Base-by-base conservation (phyloP, 768 basidiomycete genomes). In the Suillus subluteus region DNA sequence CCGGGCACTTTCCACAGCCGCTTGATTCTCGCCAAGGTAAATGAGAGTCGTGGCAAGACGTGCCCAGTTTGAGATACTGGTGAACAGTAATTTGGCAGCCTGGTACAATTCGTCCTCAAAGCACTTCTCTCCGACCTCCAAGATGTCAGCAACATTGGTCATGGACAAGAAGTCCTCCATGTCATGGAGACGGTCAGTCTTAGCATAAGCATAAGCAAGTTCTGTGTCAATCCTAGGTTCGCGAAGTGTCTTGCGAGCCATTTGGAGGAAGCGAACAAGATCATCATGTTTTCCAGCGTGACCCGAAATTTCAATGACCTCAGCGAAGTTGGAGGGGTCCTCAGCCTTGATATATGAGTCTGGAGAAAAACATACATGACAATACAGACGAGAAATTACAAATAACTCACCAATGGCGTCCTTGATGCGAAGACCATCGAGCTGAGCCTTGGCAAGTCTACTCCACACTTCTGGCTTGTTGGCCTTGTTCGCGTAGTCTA, bases 131-230 rank as follows among this genome's bases (percentile, higher is more conserved):
- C 98, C 98, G 63, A 99, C 98, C 70, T 94, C 93, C 26, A 99
- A 84, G 62, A 98, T 84, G 74, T 99, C 98, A 6, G 98, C 98
- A 58, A 99, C 98, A 70, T 99, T 99, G 54, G 98, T 99, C 93
- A 98, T 97, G 30, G 86, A 86, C 70, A 99, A 82, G 87, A 99
- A 99, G 81, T 99, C 98, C 74, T 99, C 98, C 98, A 99, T 99
- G 75, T 99, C 98, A 75, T 99, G 97, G 16, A 99, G 81, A 62
- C 98, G 90, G 75, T 99, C 98, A 41, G 91, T 96, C 84, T 98
- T 98, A 26, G 98, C 98, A 76, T 99, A 99, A 6, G 98, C 94
- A 76, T 98, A 98, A 15, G 98, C 97, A 41, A 99, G 82, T 80
- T 99, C 96, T 11, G 98, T 98, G 76, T 99, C 98, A 72, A 99